Evolutionary conservation across 1,139 yeast genomes (phyloP).

Genomic region (Eremothecium sinecaudum): DNA sequence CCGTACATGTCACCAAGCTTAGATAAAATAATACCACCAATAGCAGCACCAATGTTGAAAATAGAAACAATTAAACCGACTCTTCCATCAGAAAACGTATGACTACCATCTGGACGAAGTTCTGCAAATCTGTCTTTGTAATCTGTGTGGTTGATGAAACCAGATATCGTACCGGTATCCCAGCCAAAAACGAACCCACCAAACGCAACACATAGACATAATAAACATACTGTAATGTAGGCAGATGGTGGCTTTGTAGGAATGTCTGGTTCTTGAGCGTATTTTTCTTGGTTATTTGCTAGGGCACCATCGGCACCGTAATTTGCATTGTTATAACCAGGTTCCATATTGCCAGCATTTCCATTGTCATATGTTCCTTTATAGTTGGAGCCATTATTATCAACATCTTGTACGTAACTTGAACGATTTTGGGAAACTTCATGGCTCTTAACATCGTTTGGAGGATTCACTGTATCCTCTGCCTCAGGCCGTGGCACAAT

Average conservation of each 20-base stretch:
- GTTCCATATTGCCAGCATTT: too few species aligned
- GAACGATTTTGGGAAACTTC: too few species aligned
- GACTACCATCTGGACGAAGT: slow-evolving; percentile 23
- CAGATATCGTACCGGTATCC: slow-evolving; percentile 72
- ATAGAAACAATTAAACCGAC: slow-evolving; percentile 55
- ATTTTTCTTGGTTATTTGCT: too few species aligned
- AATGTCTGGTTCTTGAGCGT: slow-evolving; percentile 16
- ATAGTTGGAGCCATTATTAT: too few species aligned
- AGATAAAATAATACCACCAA: slow-evolving; percentile 50
- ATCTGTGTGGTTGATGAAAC: slow-evolving; percentile 61
- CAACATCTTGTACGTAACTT: too few species aligned
- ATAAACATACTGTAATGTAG: slow-evolving; percentile 32
- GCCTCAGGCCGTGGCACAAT: too few species aligned
- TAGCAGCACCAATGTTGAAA: slow-evolving; percentile 62
- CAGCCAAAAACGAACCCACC: slow-evolving; percentile 66
- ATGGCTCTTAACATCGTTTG: too few species aligned
- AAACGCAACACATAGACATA: slow-evolving; percentile 44
- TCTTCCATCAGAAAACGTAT: slow-evolving; percentile 43
- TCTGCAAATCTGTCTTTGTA: slow-evolving; percentile 39
- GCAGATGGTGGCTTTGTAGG: slow-evolving; percentile 18
- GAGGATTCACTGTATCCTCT: too few species aligned
- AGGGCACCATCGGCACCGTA: too few species aligned
- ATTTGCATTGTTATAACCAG: too few species aligned
- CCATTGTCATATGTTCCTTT: too few species aligned
- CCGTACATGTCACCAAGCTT: slow-evolving; percentile 53